Evolutionary conservation across 2,329 filamentous ascomycete genomes (phyloP).

Genomic region (Zymoseptoria crescenta): DNA sequence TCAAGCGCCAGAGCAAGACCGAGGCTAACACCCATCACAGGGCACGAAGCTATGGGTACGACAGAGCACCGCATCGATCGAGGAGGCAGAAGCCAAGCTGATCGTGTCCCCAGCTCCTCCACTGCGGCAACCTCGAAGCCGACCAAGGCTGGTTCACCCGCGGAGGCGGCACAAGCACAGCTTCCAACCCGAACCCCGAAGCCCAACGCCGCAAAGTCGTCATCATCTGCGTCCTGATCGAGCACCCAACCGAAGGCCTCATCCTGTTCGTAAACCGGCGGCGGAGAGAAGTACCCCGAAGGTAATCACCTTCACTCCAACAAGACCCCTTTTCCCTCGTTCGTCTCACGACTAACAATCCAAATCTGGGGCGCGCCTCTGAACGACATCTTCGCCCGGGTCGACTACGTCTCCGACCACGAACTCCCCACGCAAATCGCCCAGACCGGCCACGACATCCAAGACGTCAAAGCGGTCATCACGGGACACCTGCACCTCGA

Average conservation of each 20-base stretch:
- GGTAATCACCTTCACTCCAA: not conserved
- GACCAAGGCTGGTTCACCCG: slow-evolving; percentile 32
- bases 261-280: slow-evolving; percentile 32
- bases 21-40: slow-evolving; percentile 10
- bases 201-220: slow-evolving; percentile 25
- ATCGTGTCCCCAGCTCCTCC: slow-evolving; percentile 20
- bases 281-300: slow-evolving; percentile 28
- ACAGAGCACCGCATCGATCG: not conserved
- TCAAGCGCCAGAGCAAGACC: not conserved
- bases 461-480: slow-evolving; percentile 31
- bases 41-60: slow-evolving; percentile 32
- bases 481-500: slow-evolving; percentile 33
- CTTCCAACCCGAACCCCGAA: slow-evolving; percentile 24
- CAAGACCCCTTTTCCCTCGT: not conserved
- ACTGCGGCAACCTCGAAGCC: slow-evolving; percentile 30
- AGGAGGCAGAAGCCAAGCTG: not conserved
- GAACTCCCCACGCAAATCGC: slow-evolving; percentile 15
- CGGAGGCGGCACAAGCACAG: slow-evolving; percentile 23
- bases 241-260: slow-evolving; percentile 30
- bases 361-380: slow-evolving; percentile 22
- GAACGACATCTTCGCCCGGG: slow-evolving; percentile 29
- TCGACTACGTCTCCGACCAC: slow-evolving; percentile 20
- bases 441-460: slow-evolving; percentile 29
- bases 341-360: not conserved
- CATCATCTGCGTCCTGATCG: slow-evolving; percentile 23